These are phyloP conservation scores for Barnettozyma sp. DNA, from an alignment of 805 yeast species.

Conservation along the genomic window DNA sequence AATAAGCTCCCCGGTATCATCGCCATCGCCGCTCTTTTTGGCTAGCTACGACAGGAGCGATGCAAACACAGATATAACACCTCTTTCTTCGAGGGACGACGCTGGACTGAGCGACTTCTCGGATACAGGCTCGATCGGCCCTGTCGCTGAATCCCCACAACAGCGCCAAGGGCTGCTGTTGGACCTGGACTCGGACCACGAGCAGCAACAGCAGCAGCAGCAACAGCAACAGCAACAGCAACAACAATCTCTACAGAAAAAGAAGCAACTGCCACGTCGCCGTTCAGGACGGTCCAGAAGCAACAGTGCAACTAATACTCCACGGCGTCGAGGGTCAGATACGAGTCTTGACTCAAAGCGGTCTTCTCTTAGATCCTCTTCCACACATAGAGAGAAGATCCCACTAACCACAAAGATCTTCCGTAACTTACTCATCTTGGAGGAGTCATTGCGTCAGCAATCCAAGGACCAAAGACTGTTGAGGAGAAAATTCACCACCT, in stretches of 20 bases:
- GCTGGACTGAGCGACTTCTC: slow-evolving; percentile 27
- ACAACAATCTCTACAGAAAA: too few species aligned
- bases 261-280: too few species aligned
- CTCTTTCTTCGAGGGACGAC: slow-evolving; percentile 25
- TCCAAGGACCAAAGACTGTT: slow-evolving; percentile 62
- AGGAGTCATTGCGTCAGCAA: slow-evolving; percentile 80
- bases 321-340: slow-evolving; percentile 22
- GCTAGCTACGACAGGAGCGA: slow-evolving; percentile 10
- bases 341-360: slow-evolving; percentile 23
- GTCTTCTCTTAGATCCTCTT: slow-evolving; percentile 19
- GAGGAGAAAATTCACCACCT: slow-evolving; percentile 39
- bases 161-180: too few species aligned
- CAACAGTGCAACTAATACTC: slow-evolving; percentile 4
- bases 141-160: slow-evolving; percentile 6
- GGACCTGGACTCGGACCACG: too few species aligned
- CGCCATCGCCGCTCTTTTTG: slow-evolving; percentile 21
- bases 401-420: slow-evolving; percentile 66
- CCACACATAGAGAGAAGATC: slow-evolving; percentile 22
- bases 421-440: slow-evolving; percentile 75
- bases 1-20: slow-evolving; percentile 1
- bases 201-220: too few species aligned
- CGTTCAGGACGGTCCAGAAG: slow-evolving; percentile 6
- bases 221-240: too few species aligned
- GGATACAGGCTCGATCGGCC: slow-evolving; percentile 24
- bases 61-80: slow-evolving; percentile 24